Evolutionary conservation across 768 basidiomycete species (phyloP), one percentile per base, ranked within the genome.

Genomic region (Amanita thiersii): DNA sequence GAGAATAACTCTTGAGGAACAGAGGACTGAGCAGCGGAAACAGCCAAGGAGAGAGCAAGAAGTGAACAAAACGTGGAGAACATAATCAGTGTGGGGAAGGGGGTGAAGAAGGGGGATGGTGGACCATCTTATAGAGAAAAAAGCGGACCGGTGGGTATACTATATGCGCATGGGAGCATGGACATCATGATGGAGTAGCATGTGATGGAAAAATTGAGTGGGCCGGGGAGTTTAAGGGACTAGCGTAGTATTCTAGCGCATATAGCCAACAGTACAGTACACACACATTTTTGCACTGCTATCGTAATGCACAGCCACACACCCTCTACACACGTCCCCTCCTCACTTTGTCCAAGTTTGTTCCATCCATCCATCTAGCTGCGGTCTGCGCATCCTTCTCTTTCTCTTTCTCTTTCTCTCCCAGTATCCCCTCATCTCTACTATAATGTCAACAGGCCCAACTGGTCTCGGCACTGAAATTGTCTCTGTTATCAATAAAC

Each of bases 401-500:
- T 47, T 50, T 47, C 43, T 50, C 47, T 25, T 23, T 37, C 21
- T 20, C 40, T 42, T 38, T 45, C 39, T 40, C 45, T 48, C 34
- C 43, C 45, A 48, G 29, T 48, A 34, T 50, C 48, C 26, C 43
- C 38, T 45, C 24, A 43, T 43, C 29, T 45, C 52, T 40, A 56
- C 63, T 51, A 62, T 55, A 52, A 73, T 72, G 68, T 67, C 79
- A 28, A 70, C 79, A 31, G 62, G 73, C 36, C 69, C 77, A 37
- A 58, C 76, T 40, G 79, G 83, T 41, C 78, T 91, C 51, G 88
- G 88, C 40, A 68, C 75, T 50, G 88, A 91, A 57, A 86, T 91
- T 48, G 87, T 91, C 40, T 58, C 67, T 24, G 75, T 86, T 39
- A 68, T 91, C 56, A 91, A 91, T 73, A 91, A 86, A 56, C 81